Percentiles rank a stretch among this genome's conserved stretches.
phyloP scores from a whole-genome alignment of 116 monocot genomes.

The Thalassia testudinum region DNA sequence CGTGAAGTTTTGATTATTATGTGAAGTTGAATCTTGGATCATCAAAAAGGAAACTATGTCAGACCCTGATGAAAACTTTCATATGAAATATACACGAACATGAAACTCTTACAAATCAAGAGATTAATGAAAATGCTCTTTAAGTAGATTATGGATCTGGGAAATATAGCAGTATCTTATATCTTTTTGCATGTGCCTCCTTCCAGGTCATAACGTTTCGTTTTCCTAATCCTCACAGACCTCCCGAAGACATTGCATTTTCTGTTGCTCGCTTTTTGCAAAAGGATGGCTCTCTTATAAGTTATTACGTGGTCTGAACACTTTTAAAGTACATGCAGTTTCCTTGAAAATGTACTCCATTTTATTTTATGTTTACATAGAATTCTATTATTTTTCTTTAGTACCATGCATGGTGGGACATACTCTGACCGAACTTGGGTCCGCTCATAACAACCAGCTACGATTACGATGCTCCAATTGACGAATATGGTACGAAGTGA shows the following conservation, averaged over 20 bases:
- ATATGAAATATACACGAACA: too few species aligned
- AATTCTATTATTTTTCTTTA: not conserved
- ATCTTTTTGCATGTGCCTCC: not conserved
- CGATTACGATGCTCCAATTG: constrained; percentile 95
- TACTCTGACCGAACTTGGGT: constrained; percentile 22
- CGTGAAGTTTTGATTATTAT: not conserved
- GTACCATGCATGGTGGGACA: constrained; percentile 15
- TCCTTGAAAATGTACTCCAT: too few species aligned
- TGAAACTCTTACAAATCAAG: not conserved
- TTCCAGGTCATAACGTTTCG: constrained; percentile 89
- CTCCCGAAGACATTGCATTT: constrained; percentile 95
- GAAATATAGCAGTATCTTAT: not conserved
- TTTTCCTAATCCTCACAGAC: constrained; percentile 69
- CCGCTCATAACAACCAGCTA: constrained; percentile 97
- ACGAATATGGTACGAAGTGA: constrained; percentile 99
- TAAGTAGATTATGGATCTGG: not conserved
- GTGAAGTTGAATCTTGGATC: not conserved
- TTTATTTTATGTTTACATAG: too few species aligned
- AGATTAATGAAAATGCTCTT: not conserved
- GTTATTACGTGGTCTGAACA: constrained; percentile 71
- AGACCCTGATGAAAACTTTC: too few species aligned
- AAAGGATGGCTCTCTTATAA: constrained; percentile 85
- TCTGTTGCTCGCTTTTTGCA: constrained; percentile 95
- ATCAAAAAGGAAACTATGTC: not conserved
- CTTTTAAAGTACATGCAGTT: too few species aligned